A percentile compares a stretch with the other conserved stretches of the same genome.
These are phyloP conservation scores for Laguncularia racemosa DNA, from an alignment of 345 rosid species.

Conservation along the genomic window DNA sequence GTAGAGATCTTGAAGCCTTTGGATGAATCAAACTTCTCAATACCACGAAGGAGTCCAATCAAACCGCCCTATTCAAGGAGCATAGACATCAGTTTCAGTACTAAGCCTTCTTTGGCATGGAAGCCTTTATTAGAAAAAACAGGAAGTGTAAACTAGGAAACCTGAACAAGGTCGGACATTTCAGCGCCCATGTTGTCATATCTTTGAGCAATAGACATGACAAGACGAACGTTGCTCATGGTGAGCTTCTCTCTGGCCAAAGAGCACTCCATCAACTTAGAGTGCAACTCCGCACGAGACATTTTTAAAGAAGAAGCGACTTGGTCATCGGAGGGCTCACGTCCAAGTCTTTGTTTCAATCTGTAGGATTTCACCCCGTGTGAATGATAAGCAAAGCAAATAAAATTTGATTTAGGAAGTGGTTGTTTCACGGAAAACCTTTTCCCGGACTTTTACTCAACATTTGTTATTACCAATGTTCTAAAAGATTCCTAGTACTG, in stretches of 20 bases:
- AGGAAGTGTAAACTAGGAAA: slow-evolving; percentile 6
- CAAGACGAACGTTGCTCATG: slow-evolving; percentile 96
- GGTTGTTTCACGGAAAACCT: too few species aligned
- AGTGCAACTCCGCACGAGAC: slow-evolving; percentile 63
- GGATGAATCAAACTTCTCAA: slow-evolving; percentile 94
- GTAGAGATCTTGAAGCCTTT: slow-evolving; percentile 89
- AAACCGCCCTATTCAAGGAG: slow-evolving; percentile 70
- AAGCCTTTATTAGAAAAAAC: neutral
- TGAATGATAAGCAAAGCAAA: too few species aligned
- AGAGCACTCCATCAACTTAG: slow-evolving; percentile 57
- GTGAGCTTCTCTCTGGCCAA: slow-evolving; percentile 90
- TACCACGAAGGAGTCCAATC: slow-evolving; percentile 85
- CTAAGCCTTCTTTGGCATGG: neutral
- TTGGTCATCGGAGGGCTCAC: slow-evolving; percentile 82
- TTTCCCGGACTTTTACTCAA: neutral
- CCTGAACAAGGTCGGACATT: slow-evolving; percentile 99
- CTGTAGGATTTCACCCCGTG: slow-evolving; percentile 19
- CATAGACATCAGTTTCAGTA: neutral
- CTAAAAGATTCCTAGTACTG: neutral
- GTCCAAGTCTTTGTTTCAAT: slow-evolving; percentile 73
- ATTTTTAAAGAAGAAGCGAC: slow-evolving; percentile 74
- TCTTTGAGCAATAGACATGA: slow-evolving; percentile 90
- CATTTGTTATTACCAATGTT: neutral
- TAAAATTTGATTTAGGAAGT: too few species aligned
- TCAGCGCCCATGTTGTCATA: slow-evolving; percentile 86